Base-by-base conservation (phyloP, 2,329 filamentous ascomycete species). In the Botrytis galanthina region DNA sequence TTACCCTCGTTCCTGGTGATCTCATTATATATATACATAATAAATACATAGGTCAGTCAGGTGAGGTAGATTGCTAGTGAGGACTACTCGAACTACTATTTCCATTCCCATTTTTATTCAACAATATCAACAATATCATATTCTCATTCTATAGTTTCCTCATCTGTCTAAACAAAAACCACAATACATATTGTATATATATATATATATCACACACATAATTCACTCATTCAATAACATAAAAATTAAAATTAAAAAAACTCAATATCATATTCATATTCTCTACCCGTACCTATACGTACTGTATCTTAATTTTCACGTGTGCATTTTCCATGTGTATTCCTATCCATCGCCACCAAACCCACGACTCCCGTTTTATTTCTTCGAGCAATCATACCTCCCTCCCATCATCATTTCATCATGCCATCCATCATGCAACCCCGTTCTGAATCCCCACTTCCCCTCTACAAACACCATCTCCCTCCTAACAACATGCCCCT, bases 381-480 rank as follows among this genome's bases (percentile, higher is more conserved):
- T n/a, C 61, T 29, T 63, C 61, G n/a, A 44, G 26, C 66, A 69
- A 32, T 42, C 66, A 42, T 44, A 42, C 66, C 66, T 44, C 29
- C 46, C 46, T 32, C 64, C 64, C 26, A 57, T 29, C 64, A 68
- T 68, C 64, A 54, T 57, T 68, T 22, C n/a, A 39, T 68, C 46
- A 54, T 57, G 7, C 64, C 54, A n/a, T 44, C n/a, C 37, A 42
- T 42, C 48, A 57, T 57, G 29, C 35, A 42, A 42, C 46, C n/a
- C 46, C 39, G 18, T 39, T 29, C 54, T n/a, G 3, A 48, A 4
- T 35, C 26, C 22, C 12, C 63, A 29, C n/a, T 29, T 29, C 1
- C 7, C 46, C n/a, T 22, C n/a, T 48, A 80, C 80, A 86, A 78
- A 69, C 84, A 48, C 8, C 9, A 3, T 20, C 14, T 37, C 9